phyloP scores from a whole-genome alignment of 352 stramenopile genomes.

The Phytophthora agathidicida region DNA sequence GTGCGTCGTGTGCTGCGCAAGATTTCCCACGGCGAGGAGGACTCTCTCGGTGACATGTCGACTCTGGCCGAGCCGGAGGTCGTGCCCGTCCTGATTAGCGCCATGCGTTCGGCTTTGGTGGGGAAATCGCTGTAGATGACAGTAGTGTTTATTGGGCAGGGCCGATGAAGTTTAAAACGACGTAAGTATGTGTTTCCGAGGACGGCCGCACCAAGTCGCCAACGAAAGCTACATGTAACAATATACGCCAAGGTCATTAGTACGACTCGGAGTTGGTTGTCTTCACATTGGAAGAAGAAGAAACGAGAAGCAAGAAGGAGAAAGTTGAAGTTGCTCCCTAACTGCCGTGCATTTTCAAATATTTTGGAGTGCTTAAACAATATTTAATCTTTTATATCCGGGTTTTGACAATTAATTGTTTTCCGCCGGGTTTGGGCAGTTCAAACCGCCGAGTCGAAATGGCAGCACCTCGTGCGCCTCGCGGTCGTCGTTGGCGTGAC shows the following conservation, averaged over 20 bases:
- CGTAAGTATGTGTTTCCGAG: slow-evolving; percentile 26
- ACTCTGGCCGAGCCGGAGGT: slow-evolving; percentile 97
- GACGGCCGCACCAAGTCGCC: slow-evolving; percentile 1
- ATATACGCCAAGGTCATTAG: slow-evolving; percentile 19
- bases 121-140: slow-evolving; percentile 66
- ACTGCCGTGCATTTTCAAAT: no score
- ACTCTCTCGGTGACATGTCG: slow-evolving; percentile 95
- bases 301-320: no score
- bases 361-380: no score
- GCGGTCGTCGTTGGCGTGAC: slow-evolving; percentile 4
- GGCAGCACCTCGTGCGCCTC: slow-evolving; percentile 12
- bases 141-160: slow-evolving; percentile 10
- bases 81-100: slow-evolving; percentile 93
- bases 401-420: no score
- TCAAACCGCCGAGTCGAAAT: slow-evolving; percentile 4
- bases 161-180: slow-evolving; percentile 9
- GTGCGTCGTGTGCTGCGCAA: slow-evolving; percentile 99
- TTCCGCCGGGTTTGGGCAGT: no score
- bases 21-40: slow-evolving; percentile 95
- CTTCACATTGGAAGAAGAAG: no score
- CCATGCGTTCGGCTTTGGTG: slow-evolving; percentile 75
- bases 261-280: no score
- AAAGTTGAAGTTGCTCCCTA: no score
- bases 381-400: no score
- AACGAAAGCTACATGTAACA: slow-evolving; percentile 35